These are phyloP conservation scores for Phytopythium aichiense DNA, from an alignment of 352 stramenopile species.

Conservation along the genomic window DNA sequence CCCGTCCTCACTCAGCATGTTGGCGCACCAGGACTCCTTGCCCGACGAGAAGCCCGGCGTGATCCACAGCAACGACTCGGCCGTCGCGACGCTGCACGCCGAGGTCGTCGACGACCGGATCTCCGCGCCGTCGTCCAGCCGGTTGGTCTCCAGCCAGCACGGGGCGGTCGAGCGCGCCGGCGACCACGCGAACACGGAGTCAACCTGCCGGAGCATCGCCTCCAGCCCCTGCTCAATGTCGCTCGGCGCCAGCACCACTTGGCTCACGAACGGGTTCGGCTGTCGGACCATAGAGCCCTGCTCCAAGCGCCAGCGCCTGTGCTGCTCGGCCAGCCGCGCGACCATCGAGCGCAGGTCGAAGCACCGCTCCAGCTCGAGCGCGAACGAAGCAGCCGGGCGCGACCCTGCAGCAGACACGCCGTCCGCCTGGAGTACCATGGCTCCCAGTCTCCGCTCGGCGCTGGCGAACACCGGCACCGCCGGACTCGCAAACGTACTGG, in stretches of 20 bases:
- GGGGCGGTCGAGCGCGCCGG: background rate
- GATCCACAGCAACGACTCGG: background rate
- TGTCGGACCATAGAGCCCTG: too few relatives aligned
- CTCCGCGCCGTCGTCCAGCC: background rate
- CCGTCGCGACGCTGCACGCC: background rate
- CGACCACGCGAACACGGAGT: background rate
- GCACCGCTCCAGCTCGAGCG: background rate
- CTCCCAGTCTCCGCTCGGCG: background rate
- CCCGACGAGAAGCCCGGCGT: background rate
- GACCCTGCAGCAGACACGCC: background rate
- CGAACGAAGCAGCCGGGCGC: background rate
- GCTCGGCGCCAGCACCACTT: background rate
- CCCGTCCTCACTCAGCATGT: background rate
- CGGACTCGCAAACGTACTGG: background rate
- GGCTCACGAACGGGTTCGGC: background rate
- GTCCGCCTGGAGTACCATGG: background rate
- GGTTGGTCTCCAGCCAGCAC: background rate
- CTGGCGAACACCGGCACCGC: background rate
- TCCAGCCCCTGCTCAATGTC: background rate
- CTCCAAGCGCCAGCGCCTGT: too few relatives aligned
- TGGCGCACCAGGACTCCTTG: background rate
- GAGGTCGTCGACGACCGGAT: constrained; percentile 1
- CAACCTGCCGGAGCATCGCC: background rate
- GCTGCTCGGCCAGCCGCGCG: too few relatives aligned
- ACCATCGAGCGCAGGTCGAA: too few relatives aligned